Evolutionary conservation across 139 green algal genomes (phyloP).

Genomic region (Chlorella vulgaris): DNA sequence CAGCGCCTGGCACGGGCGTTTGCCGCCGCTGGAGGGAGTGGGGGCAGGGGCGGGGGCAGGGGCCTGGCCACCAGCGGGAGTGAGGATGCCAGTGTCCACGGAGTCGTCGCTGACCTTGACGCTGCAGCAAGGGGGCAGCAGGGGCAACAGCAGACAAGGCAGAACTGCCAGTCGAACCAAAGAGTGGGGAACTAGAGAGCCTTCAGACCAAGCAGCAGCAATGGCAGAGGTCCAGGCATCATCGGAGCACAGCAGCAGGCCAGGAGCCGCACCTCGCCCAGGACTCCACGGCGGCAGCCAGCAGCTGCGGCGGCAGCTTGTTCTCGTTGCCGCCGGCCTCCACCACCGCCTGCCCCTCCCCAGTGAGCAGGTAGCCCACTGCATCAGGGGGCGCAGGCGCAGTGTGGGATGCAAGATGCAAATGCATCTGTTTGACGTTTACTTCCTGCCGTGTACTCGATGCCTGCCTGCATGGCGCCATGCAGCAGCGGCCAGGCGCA

Average conservation of each 20-base stretch:
- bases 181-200: no score
- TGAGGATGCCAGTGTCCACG: neutral
- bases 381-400: neutral
- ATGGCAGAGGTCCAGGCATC: neutral
- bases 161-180: no score
- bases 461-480: no score
- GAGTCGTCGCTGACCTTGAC: neutral
- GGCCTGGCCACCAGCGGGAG: neutral
- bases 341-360: neutral
- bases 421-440: no score
- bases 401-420: no score
- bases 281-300: neutral
- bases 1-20: no score
- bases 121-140: constrained; percentile 1
- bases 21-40: no score
- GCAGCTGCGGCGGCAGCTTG: neutral
- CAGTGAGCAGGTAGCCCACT: neutral
- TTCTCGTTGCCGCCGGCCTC: neutral
- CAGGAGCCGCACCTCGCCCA: neutral
- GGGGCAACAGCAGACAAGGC: no score
- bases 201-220: neutral
- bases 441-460: no score
- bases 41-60: neutral
- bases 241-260: neutral
- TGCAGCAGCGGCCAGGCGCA: no score